phyloP scores from a whole-genome alignment of 2,329 filamentous ascomycete species.

The Colletotrichum sp. region DNA sequence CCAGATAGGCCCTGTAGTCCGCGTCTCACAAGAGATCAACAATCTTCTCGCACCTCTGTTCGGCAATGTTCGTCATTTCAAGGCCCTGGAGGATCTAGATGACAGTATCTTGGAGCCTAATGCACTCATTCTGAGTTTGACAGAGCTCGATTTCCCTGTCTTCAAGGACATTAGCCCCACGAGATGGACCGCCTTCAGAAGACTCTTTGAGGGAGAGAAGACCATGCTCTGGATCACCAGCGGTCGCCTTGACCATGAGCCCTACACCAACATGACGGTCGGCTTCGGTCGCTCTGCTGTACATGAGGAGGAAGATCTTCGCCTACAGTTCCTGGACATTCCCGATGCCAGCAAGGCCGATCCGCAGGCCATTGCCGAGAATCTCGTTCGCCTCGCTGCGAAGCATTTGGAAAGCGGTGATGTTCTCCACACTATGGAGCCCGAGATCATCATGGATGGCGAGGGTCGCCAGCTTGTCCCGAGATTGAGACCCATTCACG shows the following conservation, averaged over 20 bases:
- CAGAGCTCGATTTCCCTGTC: slow-evolving; percentile 24
- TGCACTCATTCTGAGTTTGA: not conserved
- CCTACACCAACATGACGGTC: slow-evolving; percentile 22
- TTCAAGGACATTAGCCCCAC: slow-evolving; percentile 37
- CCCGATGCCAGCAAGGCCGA: not conserved
- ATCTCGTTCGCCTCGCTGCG: not conserved
- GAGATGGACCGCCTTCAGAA: slow-evolving; percentile 20
- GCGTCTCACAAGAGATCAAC: not conserved
- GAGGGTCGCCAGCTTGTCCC: not conserved
- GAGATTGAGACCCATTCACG: not conserved
- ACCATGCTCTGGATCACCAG: slow-evolving; percentile 25
- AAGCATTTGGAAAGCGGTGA: not conserved
- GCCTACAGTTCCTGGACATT: slow-evolving; percentile 12
- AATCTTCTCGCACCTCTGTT: not conserved
- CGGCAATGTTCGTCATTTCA: not conserved
- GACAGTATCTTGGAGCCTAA: not conserved
- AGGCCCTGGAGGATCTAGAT: not conserved
- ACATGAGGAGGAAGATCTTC: slow-evolving; percentile 2
- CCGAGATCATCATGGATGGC: not conserved
- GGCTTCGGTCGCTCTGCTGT: slow-evolving; percentile 8
- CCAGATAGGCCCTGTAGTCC: not conserved
- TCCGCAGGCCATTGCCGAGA: not conserved
- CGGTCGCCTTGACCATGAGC: slow-evolving; percentile 19
- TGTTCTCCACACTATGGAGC: not conserved
- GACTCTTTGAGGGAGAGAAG: slow-evolving; percentile 9